Conservation (phyloP, 2,329 filamentous ascomycete species). For the Sclerotinia minor region DNA sequence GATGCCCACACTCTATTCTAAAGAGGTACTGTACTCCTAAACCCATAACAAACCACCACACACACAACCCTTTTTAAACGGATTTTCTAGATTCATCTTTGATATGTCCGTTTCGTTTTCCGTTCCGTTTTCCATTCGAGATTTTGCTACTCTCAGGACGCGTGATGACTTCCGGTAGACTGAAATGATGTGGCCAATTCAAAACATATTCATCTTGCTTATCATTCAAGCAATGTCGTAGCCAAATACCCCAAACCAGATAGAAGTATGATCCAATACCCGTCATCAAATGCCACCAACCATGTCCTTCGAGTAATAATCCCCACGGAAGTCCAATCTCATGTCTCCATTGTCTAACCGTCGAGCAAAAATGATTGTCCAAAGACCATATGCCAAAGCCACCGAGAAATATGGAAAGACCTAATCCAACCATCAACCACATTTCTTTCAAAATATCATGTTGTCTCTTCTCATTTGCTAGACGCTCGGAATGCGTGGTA, state of each 20-base stretch:
- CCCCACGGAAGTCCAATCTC: slow-evolving; percentile 70
- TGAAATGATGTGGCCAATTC: slow-evolving; percentile 60
- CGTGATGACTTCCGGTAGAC: slow-evolving; percentile 42
- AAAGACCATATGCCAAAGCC: slow-evolving; percentile 69
- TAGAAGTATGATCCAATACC: slow-evolving; percentile 70
- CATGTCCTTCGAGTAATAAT: slow-evolving; percentile 68
- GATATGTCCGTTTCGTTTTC: slow-evolving; percentile 26
- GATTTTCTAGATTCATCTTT: slow-evolving; percentile 35
- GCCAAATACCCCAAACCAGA: slow-evolving; percentile 70
- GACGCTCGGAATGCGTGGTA: slow-evolving; percentile 51
- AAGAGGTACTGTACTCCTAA: background rate
- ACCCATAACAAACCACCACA: background rate
- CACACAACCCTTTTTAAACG: slow-evolving; percentile 23
- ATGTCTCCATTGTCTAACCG: slow-evolving; percentile 52
- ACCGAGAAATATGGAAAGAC: slow-evolving; percentile 61
- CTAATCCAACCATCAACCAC: slow-evolving; percentile 66
- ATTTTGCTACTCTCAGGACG: slow-evolving; percentile 26
- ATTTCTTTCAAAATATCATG: slow-evolving; percentile 60
- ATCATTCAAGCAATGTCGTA: slow-evolving; percentile 67
- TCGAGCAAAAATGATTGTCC: slow-evolving; percentile 62
- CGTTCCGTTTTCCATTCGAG: slow-evolving; percentile 27
- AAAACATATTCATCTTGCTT: slow-evolving; percentile 65
- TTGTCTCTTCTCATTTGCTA: slow-evolving; percentile 56
- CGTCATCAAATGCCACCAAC: slow-evolving; percentile 77
- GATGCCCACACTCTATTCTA: background rate